A percentile compares a stretch with the other conserved stretches of the same genome.
Conservation (phyloP, 352 stramenopile species). For the Globisporangium nunn region DNA sequence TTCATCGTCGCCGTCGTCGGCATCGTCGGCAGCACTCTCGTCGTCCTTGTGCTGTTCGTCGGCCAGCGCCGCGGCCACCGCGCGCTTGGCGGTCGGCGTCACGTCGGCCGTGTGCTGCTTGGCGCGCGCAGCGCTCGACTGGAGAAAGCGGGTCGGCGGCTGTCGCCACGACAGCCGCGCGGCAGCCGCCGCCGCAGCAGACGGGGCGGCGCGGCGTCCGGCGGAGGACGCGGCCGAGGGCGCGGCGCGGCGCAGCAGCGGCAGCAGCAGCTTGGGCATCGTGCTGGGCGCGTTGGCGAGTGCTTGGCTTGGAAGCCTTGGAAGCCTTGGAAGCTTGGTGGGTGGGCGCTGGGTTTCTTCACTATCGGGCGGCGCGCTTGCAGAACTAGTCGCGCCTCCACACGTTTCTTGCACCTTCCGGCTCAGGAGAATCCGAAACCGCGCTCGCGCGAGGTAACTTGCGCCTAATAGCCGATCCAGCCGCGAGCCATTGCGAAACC, state of each 20-base stretch:
- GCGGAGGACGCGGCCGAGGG: not conserved
- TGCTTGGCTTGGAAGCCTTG: too few relatives aligned
- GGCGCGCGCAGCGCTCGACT: slow-evolving; percentile 10
- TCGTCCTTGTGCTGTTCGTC: slow-evolving; percentile 6
- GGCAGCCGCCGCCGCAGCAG: slow-evolving; percentile 1
- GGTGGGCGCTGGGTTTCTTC: not conserved
- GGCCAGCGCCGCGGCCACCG: slow-evolving; percentile 6
- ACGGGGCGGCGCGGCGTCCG: not conserved
- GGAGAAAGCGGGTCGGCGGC: slow-evolving; percentile 8
- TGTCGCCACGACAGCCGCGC: not conserved
- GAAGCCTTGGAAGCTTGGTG: not conserved
- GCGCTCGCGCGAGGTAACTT: too few relatives aligned
- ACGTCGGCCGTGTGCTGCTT: slow-evolving; percentile 20
- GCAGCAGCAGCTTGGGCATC: slow-evolving; percentile 8
- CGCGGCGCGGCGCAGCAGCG: slow-evolving; percentile 10
- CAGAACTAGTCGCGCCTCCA: not conserved
- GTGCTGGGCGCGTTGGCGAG: not conserved
- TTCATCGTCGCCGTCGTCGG: not conserved
- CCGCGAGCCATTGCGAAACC: not conserved
- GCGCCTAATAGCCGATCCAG: not conserved
- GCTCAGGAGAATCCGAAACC: too few relatives aligned
- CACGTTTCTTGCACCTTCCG: too few relatives aligned
- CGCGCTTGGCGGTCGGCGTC: slow-evolving; percentile 12
- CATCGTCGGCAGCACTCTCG: not conserved
- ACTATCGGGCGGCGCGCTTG: not conserved